These are phyloP conservation scores for Apiotrichum porosum DNA, from an alignment of 1,284 basidiomycete species.

Conservation along the genomic window DNA sequence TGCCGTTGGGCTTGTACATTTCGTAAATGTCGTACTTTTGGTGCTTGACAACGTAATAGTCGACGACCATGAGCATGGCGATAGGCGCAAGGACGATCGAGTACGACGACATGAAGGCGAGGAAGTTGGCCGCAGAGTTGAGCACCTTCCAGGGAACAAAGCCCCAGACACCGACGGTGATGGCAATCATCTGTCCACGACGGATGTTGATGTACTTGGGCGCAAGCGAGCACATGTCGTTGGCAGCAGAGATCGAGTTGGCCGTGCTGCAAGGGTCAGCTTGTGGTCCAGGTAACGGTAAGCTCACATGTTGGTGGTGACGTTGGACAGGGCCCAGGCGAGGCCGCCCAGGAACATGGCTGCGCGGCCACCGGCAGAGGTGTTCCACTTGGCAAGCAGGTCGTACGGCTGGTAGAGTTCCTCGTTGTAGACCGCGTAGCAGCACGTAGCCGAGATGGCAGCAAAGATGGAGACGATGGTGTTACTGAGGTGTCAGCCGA, in stretches of 20 bases:
- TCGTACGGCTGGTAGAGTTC: slow-evolving; percentile 44
- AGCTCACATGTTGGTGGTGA: slow-evolving; percentile 63
- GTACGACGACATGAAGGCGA: slow-evolving; percentile 42
- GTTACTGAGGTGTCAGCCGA: slow-evolving; percentile 61
- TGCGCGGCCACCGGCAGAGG: slow-evolving; percentile 54
- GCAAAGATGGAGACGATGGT: slow-evolving; percentile 58
- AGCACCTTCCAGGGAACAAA: slow-evolving; percentile 44
- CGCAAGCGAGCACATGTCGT: slow-evolving; percentile 61
- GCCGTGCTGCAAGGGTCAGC: slow-evolving; percentile 38
- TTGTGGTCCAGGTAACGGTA: too few species aligned
- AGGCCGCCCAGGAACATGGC: slow-evolving; percentile 72
- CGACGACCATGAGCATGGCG: slow-evolving; percentile 33
- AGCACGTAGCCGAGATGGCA: slow-evolving; percentile 59
- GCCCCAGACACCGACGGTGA: slow-evolving; percentile 64
- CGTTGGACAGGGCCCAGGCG: slow-evolving; percentile 61
- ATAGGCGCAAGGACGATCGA: slow-evolving; percentile 42
- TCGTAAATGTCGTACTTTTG: slow-evolving; percentile 35
- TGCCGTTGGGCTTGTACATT: slow-evolving; percentile 32
- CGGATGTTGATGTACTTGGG: slow-evolving; percentile 64
- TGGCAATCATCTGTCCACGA: slow-evolving; percentile 67
- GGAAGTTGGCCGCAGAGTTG: slow-evolving; percentile 21
- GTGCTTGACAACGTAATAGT: slow-evolving; percentile 36
- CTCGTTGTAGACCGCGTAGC: slow-evolving; percentile 59
- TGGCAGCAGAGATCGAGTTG: slow-evolving; percentile 68
- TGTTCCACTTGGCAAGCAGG: slow-evolving; percentile 60